Evolutionary conservation across 1,139 yeast genomes (phyloP).

Genomic region (Debaryomyces robertsiae): DNA sequence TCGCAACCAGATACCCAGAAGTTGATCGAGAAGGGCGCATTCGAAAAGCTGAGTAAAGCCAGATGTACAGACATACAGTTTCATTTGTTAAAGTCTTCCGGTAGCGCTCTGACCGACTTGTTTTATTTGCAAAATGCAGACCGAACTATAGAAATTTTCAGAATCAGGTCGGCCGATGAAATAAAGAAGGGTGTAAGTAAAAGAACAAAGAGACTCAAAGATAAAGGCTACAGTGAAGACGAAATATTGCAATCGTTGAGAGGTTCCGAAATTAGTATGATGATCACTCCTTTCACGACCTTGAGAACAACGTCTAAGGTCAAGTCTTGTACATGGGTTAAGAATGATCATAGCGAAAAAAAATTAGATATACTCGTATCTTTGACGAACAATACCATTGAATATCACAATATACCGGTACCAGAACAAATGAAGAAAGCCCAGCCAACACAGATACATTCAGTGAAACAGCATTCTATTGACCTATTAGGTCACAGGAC

Average conservation of each 20-base stretch:
- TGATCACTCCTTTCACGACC: conserved; percentile 65
- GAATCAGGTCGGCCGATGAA: conserved; percentile 78
- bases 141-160: conserved; percentile 77
- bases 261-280: conserved; percentile 58
- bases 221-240: conserved; percentile 63
- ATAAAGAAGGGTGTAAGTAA: conserved; percentile 75
- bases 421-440: conserved; percentile 50
- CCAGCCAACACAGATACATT: conserved; percentile 37
- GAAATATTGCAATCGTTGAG: conserved; percentile 58
- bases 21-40: conserved; percentile 61
- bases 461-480: conserved; percentile 52
- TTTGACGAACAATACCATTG: conserved; percentile 73
- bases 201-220: conserved; percentile 76
- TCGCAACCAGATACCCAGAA: conserved; percentile 53
- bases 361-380: conserved; percentile 64
- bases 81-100: conserved; percentile 26
- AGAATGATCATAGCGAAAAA: conserved; percentile 29
- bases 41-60: conserved; percentile 78
- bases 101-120: conserved; percentile 36
- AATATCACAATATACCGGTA: conserved; percentile 58
- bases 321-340: conserved; percentile 59
- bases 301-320: conserved; percentile 60
- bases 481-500: conserved; percentile 87
- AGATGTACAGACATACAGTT: conserved; percentile 69
- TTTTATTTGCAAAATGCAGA: conserved; percentile 79